Percentiles rank a stretch among this genome's conserved stretches.
phyloP scores from a whole-genome alignment of 129 eudicot species.

The Tagetes erecta region DNA sequence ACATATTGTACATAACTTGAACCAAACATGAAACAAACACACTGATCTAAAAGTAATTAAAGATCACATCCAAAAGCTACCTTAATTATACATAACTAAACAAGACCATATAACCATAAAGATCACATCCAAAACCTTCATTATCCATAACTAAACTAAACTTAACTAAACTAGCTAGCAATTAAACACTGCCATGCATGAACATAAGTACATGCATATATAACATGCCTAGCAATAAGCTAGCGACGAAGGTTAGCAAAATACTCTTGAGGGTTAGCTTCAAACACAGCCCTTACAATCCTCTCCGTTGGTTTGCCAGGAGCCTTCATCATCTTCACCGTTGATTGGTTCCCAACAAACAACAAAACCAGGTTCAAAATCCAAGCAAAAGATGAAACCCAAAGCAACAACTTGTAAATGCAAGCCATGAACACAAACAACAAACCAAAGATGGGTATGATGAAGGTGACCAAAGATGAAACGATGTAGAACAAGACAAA shows the following conservation, averaged over 20 bases:
- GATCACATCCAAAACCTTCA: neutral
- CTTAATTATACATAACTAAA: neutral
- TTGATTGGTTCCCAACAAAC: neutral
- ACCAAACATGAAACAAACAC: too few species aligned
- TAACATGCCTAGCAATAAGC: too few species aligned
- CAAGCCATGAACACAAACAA: too few species aligned
- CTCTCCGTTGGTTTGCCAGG: neutral
- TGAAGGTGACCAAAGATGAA: too few species aligned
- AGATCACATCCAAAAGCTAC: neutral
- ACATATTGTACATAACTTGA: too few species aligned
- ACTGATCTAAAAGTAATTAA: too few species aligned
- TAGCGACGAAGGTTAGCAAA: neutral
- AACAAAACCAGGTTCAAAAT: neutral
- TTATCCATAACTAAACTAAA: neutral
- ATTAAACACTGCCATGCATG: neutral
- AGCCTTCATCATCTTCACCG: constrained; percentile 6
- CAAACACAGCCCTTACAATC: constrained; percentile 1
- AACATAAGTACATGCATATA: neutral
- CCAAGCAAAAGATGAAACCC: too few species aligned
- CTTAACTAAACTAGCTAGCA: neutral
- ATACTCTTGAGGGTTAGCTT: neutral
- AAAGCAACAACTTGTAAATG: too few species aligned
- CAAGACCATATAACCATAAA: neutral
- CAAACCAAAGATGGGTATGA: too few species aligned
- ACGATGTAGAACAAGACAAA: too few species aligned